Conservation (phyloP, 148 eudicot species). For the Spergularia marina region DNA sequence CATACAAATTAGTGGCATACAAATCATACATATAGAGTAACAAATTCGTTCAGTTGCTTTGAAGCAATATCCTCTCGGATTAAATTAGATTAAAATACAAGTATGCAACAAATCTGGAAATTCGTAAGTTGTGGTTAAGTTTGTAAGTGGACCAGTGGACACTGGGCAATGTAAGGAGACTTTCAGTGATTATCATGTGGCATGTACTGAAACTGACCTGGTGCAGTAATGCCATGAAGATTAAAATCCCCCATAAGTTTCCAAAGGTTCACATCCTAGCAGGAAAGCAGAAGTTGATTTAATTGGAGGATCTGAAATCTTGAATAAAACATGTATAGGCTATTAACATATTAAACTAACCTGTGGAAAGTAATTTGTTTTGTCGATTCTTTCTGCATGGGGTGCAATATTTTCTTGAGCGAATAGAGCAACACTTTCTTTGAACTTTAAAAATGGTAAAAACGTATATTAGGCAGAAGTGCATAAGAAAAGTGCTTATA, state of each 20-base stretch:
- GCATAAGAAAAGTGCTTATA: no score
- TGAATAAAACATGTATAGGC: neutral
- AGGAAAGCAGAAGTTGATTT: constrained; percentile 9
- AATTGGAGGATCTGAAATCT: neutral
- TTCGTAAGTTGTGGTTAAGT: no score
- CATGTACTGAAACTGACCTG: constrained; percentile 45
- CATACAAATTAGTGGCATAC: no score
- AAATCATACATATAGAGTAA: no score
- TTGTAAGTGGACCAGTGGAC: no score
- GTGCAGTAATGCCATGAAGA: constrained; percentile 95
- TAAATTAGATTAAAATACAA: no score
- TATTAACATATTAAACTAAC: constrained; percentile 30
- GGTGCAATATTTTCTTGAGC: constrained; percentile 95
- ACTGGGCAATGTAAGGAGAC: no score
- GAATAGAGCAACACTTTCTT: constrained; percentile 92
- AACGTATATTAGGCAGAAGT: neutral
- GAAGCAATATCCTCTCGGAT: no score
- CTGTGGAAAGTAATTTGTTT: constrained; percentile 80
- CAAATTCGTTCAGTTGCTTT: no score
- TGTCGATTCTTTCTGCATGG: constrained; percentile 78
- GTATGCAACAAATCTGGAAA: no score
- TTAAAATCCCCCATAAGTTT: constrained; percentile 96
- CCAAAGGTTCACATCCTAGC: constrained; percentile 89
- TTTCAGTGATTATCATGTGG: no score
- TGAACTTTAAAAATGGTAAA: constrained; percentile 52